Conservation (phyloP, 768 basidiomycete genomes). For the Chiua virens region DNA sequence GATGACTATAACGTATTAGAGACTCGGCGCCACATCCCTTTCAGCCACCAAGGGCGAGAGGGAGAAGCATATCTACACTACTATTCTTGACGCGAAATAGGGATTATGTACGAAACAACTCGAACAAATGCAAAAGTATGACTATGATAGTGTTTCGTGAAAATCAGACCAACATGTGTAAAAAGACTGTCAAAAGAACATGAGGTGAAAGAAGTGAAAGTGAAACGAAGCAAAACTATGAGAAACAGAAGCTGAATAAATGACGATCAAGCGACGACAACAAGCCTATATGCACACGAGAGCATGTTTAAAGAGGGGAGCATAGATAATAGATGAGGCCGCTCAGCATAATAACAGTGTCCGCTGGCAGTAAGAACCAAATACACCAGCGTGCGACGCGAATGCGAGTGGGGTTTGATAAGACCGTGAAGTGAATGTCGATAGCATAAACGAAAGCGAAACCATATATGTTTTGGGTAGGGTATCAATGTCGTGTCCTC, state of each 20-base stretch:
- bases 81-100: slow-evolving; percentile 17
- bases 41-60: neutral
- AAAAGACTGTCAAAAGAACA: slow-evolving; percentile 3
- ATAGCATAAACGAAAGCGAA: slow-evolving; percentile 33
- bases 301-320: slow-evolving; percentile 22
- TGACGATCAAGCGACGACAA: slow-evolving; percentile 23
- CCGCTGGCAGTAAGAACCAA: slow-evolving; percentile 15
- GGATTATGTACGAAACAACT: slow-evolving; percentile 32
- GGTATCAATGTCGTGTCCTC: slow-evolving; percentile 16
- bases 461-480: slow-evolving; percentile 18
- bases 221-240: slow-evolving; percentile 8
- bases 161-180: slow-evolving; percentile 14
- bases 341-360: slow-evolving; percentile 30
- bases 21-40: slow-evolving; percentile 14
- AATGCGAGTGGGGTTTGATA: slow-evolving; percentile 28
- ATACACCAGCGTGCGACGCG: slow-evolving; percentile 9
- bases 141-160: slow-evolving; percentile 18
- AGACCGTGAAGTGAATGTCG: slow-evolving; percentile 15
- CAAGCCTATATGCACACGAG: slow-evolving; percentile 28
- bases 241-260: slow-evolving; percentile 24
- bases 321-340: slow-evolving; percentile 29
- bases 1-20: slow-evolving; percentile 38
- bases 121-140: slow-evolving; percentile 23
- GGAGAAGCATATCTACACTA: slow-evolving; percentile 30
- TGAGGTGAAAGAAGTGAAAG: slow-evolving; percentile 6